Evolutionary conservation across 495 filamentous ascomycete genomes (phyloP).

Genomic region (Penicillium samsonianum): DNA sequence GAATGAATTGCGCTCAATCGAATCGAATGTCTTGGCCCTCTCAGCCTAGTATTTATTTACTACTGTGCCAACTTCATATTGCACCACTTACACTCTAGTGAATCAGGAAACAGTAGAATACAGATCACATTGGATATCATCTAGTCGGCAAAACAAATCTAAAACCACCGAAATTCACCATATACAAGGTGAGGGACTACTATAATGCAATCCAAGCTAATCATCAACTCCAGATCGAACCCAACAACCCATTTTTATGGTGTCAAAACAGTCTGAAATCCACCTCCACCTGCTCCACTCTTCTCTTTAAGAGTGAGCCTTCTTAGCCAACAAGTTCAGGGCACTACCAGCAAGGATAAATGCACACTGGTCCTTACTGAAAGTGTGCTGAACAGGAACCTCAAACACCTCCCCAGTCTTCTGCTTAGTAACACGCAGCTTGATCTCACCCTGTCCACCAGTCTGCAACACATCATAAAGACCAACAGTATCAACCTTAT

Average conservation of each 20-base stretch:
- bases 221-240: conserved; percentile 25
- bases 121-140: conserved; percentile 39
- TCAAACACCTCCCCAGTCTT: conserved; percentile 59
- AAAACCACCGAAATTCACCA: conserved; percentile 23
- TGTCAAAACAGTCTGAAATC: conserved; percentile 9
- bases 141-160: conserved; percentile 25
- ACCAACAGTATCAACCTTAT: conserved; percentile 77
- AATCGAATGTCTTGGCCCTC: conserved; percentile 1
- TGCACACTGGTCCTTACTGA: conserved; percentile 82
- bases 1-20: neutral
- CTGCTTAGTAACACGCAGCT: conserved; percentile 62
- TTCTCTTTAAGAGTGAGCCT: conserved; percentile 25
- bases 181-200: conserved; percentile 14
- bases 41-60: neutral
- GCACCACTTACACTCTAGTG: neutral
- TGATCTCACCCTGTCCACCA: conserved; percentile 79
- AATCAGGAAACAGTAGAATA: conserved; percentile 23
- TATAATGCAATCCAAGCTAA: conserved; percentile 21
- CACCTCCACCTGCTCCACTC: neutral
- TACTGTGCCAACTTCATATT: neutral
- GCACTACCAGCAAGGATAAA: conserved; percentile 95
- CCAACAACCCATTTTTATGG: conserved; percentile 22
- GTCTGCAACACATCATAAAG: conserved; percentile 76
- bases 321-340: conserved; percentile 78
- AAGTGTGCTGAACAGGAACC: conserved; percentile 60